Percentiles rank a stretch among this genome's conserved stretches.
Evolutionary conservation across 306 rosid genomes (phyloP).

Genomic region (Prunus salicina): DNA sequence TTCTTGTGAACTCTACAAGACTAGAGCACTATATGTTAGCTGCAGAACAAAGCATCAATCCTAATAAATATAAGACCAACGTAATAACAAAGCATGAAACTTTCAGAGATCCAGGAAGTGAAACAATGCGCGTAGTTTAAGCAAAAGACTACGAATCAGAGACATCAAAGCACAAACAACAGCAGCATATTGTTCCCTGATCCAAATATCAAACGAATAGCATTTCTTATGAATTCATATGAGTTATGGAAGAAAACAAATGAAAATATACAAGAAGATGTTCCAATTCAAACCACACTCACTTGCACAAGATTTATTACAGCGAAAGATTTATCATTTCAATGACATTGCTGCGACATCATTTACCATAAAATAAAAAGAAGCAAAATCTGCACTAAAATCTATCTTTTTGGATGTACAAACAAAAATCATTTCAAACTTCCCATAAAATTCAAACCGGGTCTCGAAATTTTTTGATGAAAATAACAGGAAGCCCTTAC

Average conservation of each 20-base stretch:
- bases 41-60: neutral
- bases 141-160: neutral
- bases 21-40: neutral
- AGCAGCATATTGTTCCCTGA: neutral
- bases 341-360: slow-evolving; percentile 12
- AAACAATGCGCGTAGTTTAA: neutral
- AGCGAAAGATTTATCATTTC: neutral
- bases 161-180: neutral
- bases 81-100: neutral
- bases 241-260: neutral
- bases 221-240: neutral
- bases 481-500: slow-evolving; percentile 14
- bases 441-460: neutral
- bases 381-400: slow-evolving; percentile 9
- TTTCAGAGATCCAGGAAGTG: neutral
- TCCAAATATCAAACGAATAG: neutral
- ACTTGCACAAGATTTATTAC: neutral
- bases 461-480: neutral
- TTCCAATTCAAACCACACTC: neutral
- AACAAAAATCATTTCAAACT: neutral
- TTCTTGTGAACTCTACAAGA: neutral
- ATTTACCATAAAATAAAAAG: neutral
- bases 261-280: neutral
- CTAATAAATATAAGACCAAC: neutral
- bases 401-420: neutral